Percentiles rank a stretch among this genome's conserved stretches.
Conservation (phyloP, 1,284 basidiomycete genomes). For the Ustilago loliicola region DNA sequence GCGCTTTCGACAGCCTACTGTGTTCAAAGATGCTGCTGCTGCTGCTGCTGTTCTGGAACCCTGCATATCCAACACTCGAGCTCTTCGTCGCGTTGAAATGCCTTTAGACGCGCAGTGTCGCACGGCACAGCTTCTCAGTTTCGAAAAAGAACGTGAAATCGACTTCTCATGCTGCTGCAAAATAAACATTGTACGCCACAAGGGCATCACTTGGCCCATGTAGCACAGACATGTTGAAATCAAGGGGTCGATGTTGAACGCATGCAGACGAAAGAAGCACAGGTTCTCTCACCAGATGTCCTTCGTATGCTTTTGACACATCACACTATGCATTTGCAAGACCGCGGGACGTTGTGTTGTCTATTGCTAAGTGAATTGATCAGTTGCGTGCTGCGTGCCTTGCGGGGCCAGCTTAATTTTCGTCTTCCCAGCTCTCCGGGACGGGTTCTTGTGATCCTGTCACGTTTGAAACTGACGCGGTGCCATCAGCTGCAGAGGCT, state of each 20-base stretch:
- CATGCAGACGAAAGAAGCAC: neutral
- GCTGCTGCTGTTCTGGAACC: neutral
- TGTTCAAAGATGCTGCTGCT: neutral
- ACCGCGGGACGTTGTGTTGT: neutral
- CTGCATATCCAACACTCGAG: neutral
- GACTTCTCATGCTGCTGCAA: neutral
- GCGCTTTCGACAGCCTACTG: constrained; percentile 5
- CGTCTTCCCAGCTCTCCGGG: constrained; percentile 52
- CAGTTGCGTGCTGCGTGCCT: neutral
- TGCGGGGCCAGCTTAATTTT: constrained; percentile 3
- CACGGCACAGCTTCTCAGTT: neutral
- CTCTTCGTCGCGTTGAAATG: neutral
- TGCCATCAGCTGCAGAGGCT: neutral
- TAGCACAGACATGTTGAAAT: neutral
- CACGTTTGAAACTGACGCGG: neutral
- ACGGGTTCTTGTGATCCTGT: constrained; percentile 19
- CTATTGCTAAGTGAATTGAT: neutral
- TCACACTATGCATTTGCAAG: neutral
- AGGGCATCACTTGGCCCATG: neutral
- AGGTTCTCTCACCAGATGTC: neutral
- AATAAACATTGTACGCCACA: constrained; percentile 1
- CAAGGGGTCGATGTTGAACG: neutral
- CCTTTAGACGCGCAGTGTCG: neutral
- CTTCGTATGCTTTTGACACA: too few relatives aligned
- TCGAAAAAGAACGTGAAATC: neutral